Evolutionary conservation across 345 rosid genomes (phyloP), one percentile per base, ranked within the genome.

Genomic region (Citrus mangshanensis): DNA sequence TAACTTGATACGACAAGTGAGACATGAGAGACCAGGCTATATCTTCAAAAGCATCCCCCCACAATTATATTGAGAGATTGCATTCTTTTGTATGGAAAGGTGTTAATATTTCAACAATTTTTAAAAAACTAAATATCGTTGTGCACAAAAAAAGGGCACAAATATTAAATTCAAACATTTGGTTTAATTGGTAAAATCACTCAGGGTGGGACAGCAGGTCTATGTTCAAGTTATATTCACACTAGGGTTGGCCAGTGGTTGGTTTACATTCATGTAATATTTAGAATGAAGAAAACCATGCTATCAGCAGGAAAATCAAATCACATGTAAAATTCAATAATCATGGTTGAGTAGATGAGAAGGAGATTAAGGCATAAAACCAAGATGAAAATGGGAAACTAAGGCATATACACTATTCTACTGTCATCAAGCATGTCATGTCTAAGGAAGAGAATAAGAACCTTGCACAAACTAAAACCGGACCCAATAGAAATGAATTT

Each of bases 401-500:
- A 58, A 46, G 25, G 2, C 14, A 61, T 5, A 40, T 3, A 37
- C 55, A 40, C 40, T 24, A 22, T 34, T 79, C 59, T 21, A 81
- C 51, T 35, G 78, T n/a, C 28, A 55, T 32, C 62, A 54, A 79
- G 74, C 8, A 51, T 19, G 65, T 13, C 22, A 56, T 68, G 37
- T 70, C 12, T 71, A 69, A 70, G 55, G 77, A 61, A 59, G 82
- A 83, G 86, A 77, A 73, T 54, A 59, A 79, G 56, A 85, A 95
- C 98, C 98, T 95, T 64, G 94, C 80, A 84, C 81, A 76, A 76
- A 93, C 86, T 63, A 95, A 84, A 82, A 92, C 86, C 1, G 98
- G 85, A 30, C 98, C 98, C 91, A 95, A 79, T 25, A 93, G 87
- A 88, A 95, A 95, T 67, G 92, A 92, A 64, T 83, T 93, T 81